A percentile compares a stretch with the other conserved stretches of the same genome.
These are phyloP conservation scores for Diaporthe nobilis DNA, from an alignment of 2,329 filamentous ascomycete genomes.

Conservation along the genomic window DNA sequence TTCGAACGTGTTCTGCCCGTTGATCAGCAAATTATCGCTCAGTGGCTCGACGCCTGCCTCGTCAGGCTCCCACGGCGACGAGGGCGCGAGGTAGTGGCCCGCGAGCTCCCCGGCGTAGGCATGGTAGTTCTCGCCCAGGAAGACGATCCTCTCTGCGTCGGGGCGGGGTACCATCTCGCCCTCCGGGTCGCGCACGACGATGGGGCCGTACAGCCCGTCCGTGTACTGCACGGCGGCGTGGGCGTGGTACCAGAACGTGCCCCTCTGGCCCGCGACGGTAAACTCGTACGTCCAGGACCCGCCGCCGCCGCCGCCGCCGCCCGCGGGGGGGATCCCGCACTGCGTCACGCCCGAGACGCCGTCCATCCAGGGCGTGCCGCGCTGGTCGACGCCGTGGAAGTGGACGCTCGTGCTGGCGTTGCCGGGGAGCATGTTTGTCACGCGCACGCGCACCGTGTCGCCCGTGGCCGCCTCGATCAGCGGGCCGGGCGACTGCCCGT, in stretches of 20 bases:
- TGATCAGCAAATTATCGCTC: conserved; percentile 57
- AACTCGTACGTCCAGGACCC: conserved; percentile 72
- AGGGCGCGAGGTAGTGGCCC: conserved; percentile 51
- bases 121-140: conserved; percentile 57
- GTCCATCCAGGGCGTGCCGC: conserved; percentile 75
- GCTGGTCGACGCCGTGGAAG: conserved; percentile 78
- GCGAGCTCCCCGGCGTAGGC: conserved; percentile 51
- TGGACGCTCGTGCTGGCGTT: conserved; percentile 69
- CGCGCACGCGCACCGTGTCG: conserved; percentile 57
- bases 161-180: conserved; percentile 49
- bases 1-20: conserved; percentile 55
- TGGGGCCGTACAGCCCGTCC: conserved; percentile 74
- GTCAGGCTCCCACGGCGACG: conserved; percentile 52
- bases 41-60: conserved; percentile 57
- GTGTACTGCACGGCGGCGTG: conserved; percentile 74
- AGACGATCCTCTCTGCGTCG: conserved; percentile 55
- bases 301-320: conserved; percentile 43
- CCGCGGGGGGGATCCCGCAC: conserved; percentile 70
- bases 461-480: conserved; percentile 60
- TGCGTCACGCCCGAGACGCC: conserved; percentile 74
- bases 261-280: conserved; percentile 57
- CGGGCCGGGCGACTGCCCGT: conserved; percentile 59
- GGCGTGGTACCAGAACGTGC: conserved; percentile 70
- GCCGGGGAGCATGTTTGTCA: conserved; percentile 55
- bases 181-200: conserved; percentile 58